Base-by-base conservation (phyloP, 2,329 filamentous ascomycete genomes). In the Epichloe brachyelytri region DNA sequence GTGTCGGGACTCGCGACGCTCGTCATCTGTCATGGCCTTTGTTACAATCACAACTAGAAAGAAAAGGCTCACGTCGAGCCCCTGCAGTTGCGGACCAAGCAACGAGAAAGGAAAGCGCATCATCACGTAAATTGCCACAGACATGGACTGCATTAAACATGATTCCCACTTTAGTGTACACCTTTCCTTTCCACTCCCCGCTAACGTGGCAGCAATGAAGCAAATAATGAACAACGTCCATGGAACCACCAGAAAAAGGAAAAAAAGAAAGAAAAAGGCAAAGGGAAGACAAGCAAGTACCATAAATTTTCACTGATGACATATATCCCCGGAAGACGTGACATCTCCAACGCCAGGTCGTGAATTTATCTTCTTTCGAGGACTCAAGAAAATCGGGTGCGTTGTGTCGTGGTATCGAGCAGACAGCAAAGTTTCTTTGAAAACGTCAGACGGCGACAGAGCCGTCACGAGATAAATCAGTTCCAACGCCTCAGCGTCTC, bases 321-420 rank as follows among this genome's bases (percentile, higher is more conserved):
- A 63, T 63, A 62, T 63, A 62, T 62, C 63, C 63, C 64, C 65
- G 54, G 57, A 56, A 56, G 59, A 62, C 63, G 22, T 60, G 65
- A 61, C 55, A 66, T 68, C 66, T 68, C 64, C 65, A 68, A 68
- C 66, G 66, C 66, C 66, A 65, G 39, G 64, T 67, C 65, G 64
- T 68, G 61, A 68, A 34, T n/a, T 43, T 43, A 63, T 63, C 26
- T 46, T 36, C 30, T 47, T 39, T 47, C 20, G 55, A 60, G 56
- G 56, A 61, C 59, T 58, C 55, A 58, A 59, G 57, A 61, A 62
- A 62, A 62, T 62, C 54, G 55, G 55, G 57, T 59, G 56, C 57
- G 54, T 59, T 54, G 55, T 58, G 59, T 62, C 56, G 58, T 59
- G 55, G 58, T 54, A 59, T 55, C 54, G 51, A 52, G 49, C 58